Conservation (phyloP, 2,329 filamentous ascomycete species). For the Verticillium nubilum region DNA sequence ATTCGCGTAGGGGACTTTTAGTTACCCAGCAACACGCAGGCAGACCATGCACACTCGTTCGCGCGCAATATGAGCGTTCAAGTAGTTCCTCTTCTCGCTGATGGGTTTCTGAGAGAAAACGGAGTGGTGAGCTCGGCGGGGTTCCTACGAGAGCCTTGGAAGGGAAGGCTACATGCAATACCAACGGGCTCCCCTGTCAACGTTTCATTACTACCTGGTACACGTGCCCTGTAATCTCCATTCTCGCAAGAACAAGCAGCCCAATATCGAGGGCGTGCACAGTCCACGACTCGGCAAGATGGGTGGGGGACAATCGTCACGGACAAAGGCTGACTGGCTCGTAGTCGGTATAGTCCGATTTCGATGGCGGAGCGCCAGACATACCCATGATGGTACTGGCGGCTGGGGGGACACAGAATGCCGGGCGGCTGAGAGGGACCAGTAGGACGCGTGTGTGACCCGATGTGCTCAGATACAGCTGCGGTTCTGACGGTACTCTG, state of each 20-base stretch:
- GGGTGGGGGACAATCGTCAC: not conserved
- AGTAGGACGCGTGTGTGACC: not conserved
- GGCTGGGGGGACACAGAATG: not conserved
- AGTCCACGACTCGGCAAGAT: not conserved
- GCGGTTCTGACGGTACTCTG: not conserved
- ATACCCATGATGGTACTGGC: not conserved
- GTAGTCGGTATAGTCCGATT: not conserved
- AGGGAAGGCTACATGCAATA: not conserved
- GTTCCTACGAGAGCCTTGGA: not conserved
- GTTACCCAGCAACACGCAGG: not conserved
- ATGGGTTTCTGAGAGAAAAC: not conserved
- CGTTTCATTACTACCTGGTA: not conserved
- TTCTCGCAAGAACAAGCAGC: not conserved
- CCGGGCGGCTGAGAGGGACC: not conserved
- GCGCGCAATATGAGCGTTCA: not conserved
- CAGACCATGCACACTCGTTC: not conserved
- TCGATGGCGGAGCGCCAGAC: not conserved
- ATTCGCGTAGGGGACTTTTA: not conserved
- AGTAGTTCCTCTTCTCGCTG: not conserved
- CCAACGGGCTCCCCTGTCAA: not conserved
- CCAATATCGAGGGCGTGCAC: not conserved
- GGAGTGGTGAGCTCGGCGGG: not conserved
- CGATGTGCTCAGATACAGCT: not conserved
- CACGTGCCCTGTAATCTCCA: not conserved
- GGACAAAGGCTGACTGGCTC: not conserved